A percentile compares a stretch with the other conserved stretches of the same genome.
phyloP scores from a whole-genome alignment of 2,329 filamentous ascomycete species.

The Cryoendolithus antarcticus region DNA sequence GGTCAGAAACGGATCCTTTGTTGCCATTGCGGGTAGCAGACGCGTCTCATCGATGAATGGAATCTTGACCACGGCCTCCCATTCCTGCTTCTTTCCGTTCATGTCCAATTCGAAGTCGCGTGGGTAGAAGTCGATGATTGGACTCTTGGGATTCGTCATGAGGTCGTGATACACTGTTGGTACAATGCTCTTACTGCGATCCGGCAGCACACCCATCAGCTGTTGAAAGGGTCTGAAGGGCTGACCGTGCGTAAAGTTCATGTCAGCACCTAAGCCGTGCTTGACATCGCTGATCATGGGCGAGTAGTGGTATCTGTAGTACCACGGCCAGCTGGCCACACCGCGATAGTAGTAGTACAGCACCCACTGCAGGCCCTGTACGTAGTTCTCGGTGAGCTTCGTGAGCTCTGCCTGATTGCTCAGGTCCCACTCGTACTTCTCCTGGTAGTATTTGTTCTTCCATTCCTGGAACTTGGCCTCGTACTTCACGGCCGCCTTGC shows the following conservation, averaged over 20 bases:
- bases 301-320: slow-evolving; percentile 91
- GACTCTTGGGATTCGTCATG: slow-evolving; percentile 82
- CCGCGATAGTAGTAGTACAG: slow-evolving; percentile 96
- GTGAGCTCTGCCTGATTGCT: slow-evolving; percentile 70
- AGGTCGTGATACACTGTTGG: slow-evolving; percentile 75
- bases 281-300: slow-evolving; percentile 94
- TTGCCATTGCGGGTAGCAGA: slow-evolving; percentile 71
- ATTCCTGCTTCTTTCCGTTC: slow-evolving; percentile 99
- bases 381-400: slow-evolving; percentile 85
- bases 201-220: slow-evolving; percentile 93
- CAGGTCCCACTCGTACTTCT: slow-evolving; percentile 81
- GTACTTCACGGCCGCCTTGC: slow-evolving; percentile 71
- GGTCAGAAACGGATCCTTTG: slow-evolving; percentile 66
- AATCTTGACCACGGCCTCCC: slow-evolving; percentile 98
- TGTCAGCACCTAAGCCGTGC: slow-evolving; percentile 72
- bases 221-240: slow-evolving; percentile 94
- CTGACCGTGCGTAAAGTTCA: slow-evolving; percentile 87
- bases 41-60: slow-evolving; percentile 93
- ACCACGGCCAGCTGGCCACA: slow-evolving; percentile 98
- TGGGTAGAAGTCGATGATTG: slow-evolving; percentile 96
- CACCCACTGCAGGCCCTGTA: slow-evolving; percentile 96
- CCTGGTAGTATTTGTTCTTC: slow-evolving; percentile 88
- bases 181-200: slow-evolving; percentile 94
- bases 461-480: slow-evolving; percentile 79
- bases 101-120: slow-evolving; percentile 95